Percentiles rank a stretch among this genome's conserved stretches.
Conservation (phyloP, 1,284 basidiomycete species). For the Cryptococcus depauperatus region DNA sequence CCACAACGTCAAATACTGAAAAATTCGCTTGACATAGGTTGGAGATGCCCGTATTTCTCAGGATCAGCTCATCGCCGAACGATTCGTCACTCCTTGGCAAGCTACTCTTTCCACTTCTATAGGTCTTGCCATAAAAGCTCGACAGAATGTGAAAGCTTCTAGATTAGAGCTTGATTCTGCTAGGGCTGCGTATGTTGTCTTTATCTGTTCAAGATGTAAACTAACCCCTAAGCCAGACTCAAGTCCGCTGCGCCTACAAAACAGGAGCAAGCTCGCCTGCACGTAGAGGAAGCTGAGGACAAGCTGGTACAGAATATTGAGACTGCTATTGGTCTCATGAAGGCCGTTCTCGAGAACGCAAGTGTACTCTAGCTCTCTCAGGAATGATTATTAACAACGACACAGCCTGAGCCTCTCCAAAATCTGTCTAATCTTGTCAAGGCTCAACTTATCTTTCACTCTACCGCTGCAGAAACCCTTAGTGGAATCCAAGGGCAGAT, state of each 20-base stretch:
- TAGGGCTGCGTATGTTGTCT: conserved; percentile 48
- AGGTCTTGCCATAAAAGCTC: conserved; percentile 78
- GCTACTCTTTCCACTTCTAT: conserved; percentile 72
- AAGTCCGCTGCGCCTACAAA: conserved; percentile 64
- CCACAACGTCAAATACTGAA: not conserved
- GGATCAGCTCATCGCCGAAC: conserved; percentile 63
- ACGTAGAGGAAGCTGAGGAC: conserved; percentile 92
- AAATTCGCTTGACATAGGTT: conserved; percentile 47
- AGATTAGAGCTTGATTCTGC: conserved; percentile 69
- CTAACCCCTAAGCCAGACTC: conserved; percentile 49
- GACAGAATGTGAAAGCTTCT: conserved; percentile 76
- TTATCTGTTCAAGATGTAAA: too few species aligned
- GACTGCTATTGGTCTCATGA: conserved; percentile 95
- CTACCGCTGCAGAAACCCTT: conserved; percentile 75
- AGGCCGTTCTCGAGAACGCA: conserved; percentile 92
- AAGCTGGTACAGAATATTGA: conserved; percentile 95
- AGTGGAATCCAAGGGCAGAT: conserved; percentile 75
- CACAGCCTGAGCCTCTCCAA: conserved; percentile 86
- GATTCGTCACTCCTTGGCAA: conserved; percentile 85
- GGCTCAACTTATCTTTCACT: conserved; percentile 78
- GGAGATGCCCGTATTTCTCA: conserved; percentile 76
- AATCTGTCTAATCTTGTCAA: conserved; percentile 86
- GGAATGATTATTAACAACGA: not conserved
- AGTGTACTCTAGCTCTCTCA: conserved; percentile 30
- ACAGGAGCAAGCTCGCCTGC: conserved; percentile 75